Percentiles rank a stretch among this genome's conserved stretches.
phyloP scores from a whole-genome alignment of 2,329 filamentous ascomycete genomes.

The Madurella fahalii region DNA sequence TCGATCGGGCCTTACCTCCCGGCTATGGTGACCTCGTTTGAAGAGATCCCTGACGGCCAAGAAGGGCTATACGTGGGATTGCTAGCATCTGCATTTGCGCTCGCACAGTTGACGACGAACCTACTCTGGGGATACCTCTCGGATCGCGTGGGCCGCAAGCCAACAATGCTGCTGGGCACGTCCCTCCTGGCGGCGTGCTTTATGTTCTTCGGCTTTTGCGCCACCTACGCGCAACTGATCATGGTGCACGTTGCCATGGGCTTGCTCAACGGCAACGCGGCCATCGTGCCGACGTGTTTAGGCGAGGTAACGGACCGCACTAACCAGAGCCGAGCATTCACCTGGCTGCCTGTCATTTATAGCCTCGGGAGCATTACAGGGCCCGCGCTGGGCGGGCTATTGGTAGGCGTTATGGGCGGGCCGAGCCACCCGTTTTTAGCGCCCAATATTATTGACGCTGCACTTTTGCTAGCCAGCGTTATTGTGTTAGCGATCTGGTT shows the following conservation, averaged over 20 bases:
- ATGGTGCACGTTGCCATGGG: slow-evolving; percentile 88
- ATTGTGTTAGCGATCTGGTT: slow-evolving; percentile 73
- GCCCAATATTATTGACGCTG: slow-evolving; percentile 76
- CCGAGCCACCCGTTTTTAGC: slow-evolving; percentile 75
- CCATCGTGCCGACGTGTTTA: slow-evolving; percentile 86
- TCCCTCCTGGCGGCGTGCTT: slow-evolving; percentile 80
- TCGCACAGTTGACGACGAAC: slow-evolving; percentile 89
- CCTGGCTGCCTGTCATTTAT: slow-evolving; percentile 93
- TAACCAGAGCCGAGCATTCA: slow-evolving; percentile 91
- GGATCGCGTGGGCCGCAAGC: slow-evolving; percentile 75
- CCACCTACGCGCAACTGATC: slow-evolving; percentile 76
- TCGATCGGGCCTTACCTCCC: slow-evolving; percentile 94
- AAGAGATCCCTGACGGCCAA: slow-evolving; percentile 66
- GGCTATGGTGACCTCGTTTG: slow-evolving; percentile 83
- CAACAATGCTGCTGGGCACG: slow-evolving; percentile 77
- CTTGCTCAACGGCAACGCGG: slow-evolving; percentile 89
- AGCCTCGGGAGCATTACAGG: slow-evolving; percentile 91
- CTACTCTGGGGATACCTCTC: slow-evolving; percentile 86
- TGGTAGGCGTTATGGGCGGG: slow-evolving; percentile 61
- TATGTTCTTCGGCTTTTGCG: slow-evolving; percentile 81
- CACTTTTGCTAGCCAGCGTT: slow-evolving; percentile 67
- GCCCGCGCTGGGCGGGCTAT: slow-evolving; percentile 80
- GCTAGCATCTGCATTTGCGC: slow-evolving; percentile 84
- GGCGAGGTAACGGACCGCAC: slow-evolving; percentile 93
- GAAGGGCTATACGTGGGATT: slow-evolving; percentile 86